Base-by-base conservation (phyloP, 2,329 filamentous ascomycete genomes). In the Raffaelea albimanens region DNA sequence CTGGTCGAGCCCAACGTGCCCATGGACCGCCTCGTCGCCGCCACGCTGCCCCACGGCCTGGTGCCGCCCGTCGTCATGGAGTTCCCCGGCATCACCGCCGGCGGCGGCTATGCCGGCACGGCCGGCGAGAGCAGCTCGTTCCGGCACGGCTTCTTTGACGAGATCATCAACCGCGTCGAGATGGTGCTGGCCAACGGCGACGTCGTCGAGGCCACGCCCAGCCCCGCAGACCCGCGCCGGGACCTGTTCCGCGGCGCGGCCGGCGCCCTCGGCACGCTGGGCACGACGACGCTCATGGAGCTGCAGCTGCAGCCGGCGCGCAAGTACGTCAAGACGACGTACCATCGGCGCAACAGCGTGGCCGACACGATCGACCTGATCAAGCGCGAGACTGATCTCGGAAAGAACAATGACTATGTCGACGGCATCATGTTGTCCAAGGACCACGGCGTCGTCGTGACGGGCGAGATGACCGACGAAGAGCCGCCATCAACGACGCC, bases 101-200 rank as follows among this genome's bases (percentile, higher is more conserved):
- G 82, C 14, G 82, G 82, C 3, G 80, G 78, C 0, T 85, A 82
- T 57, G 72, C 78, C 1, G 82, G 82, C 2, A 83, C 80, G 0
- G 75, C 81, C 0, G 83, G 83, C 22, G 84, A 88, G 67, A 83
- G 78, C 64, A 79, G 73, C 53, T 80, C 74, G 18, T 88, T 87
- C 65, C 72, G 73, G 50, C 75, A 85, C 59, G 84, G 84, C 38
- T 85, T 84, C 64, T 87, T 87, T 58, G 78, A 86, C 59, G 72
- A 76, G 39, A 83, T 74, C 0, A 70, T 87, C 50, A 70, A 72
- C 42, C 67, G 68, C 44, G 73, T 85, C 11, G 83, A 87, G 65
- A 82, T 87, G 64, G 75, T 88, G 2, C 70, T 87, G 11, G 81
- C 78, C 1, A 76, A 82, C 55, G 84, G 83, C 20, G 70, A 80